Percentiles rank a stretch among this genome's conserved stretches.
These are phyloP conservation scores for Pneumocystis sp. DNA, from an alignment of 1,139 yeast genomes.

Conservation along the genomic window DNA sequence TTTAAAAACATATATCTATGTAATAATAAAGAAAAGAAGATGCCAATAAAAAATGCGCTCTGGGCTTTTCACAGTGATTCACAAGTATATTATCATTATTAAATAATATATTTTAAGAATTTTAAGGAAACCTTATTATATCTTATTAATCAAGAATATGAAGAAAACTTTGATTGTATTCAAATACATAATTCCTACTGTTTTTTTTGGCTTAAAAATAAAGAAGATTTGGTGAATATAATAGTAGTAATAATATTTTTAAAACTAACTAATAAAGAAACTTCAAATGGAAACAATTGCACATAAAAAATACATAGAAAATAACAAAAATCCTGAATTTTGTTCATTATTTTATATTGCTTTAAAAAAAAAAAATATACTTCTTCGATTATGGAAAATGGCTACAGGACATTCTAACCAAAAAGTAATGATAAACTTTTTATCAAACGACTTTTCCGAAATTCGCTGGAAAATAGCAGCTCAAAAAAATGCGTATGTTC, in stretches of 20 bases:
- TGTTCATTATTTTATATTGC: slow-evolving; percentile 70
- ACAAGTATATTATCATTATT: not conserved
- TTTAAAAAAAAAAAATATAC: slow-evolving; percentile 55
- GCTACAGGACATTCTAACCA: slow-evolving; percentile 67
- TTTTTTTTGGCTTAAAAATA: slow-evolving; percentile 55
- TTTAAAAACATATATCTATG: slow-evolving; percentile 40
- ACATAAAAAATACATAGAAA: slow-evolving; percentile 26
- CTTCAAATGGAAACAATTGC: slow-evolving; percentile 48
- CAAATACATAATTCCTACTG: slow-evolving; percentile 48
- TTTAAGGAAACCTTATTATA: slow-evolving; percentile 53
- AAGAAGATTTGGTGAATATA: slow-evolving; percentile 33
- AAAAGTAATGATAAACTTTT: slow-evolving; percentile 60
- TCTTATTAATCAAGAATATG: slow-evolving; percentile 36
- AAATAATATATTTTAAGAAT: slow-evolving; percentile 30
- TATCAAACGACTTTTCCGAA: slow-evolving; percentile 58
- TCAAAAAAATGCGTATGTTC: slow-evolving; percentile 76
- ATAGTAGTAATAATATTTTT: slow-evolving; percentile 20
- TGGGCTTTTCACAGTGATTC: slow-evolving; percentile 56
- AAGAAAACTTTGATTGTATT: slow-evolving; percentile 40
- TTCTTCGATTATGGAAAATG: slow-evolving; percentile 70
- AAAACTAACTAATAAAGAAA: slow-evolving; percentile 11
- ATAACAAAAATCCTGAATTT: slow-evolving; percentile 49
- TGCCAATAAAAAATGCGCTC: slow-evolving; percentile 65
- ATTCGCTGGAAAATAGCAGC: slow-evolving; percentile 81
- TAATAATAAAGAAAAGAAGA: slow-evolving; percentile 22